These are phyloP conservation scores for Vitis amurensis DNA, from an alignment of 164 flowering plant species.

Conservation along the genomic window DNA sequence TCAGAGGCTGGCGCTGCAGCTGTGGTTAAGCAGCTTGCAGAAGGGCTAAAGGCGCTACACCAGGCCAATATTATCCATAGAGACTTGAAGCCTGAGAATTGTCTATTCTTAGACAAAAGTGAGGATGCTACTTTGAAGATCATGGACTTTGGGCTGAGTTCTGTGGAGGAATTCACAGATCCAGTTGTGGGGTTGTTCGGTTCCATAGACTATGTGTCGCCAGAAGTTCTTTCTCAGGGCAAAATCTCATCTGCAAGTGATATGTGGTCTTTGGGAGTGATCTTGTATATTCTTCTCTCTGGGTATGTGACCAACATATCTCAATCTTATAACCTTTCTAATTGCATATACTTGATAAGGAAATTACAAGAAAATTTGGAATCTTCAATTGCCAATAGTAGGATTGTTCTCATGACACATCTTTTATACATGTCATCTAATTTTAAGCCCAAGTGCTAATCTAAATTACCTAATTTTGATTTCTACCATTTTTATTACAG, in stretches of 20 bases:
- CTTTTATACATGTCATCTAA: too few relatives aligned
- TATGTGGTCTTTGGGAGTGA: constrained; percentile 83
- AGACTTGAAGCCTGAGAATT: constrained; percentile 85
- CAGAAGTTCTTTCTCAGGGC: constrained; percentile 62
- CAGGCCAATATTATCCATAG: constrained; percentile 59
- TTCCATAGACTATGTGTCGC: constrained; percentile 80
- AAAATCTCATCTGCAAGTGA: constrained; percentile 55
- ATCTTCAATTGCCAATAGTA: too few relatives aligned
- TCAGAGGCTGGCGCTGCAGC: constrained; percentile 59
- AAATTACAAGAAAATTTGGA: too few relatives aligned
- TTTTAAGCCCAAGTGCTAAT: too few relatives aligned
- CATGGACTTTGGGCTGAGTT: constrained; percentile 83
- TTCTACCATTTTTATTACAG: constrained; percentile 24
- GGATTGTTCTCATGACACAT: too few relatives aligned
- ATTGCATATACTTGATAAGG: background rate
- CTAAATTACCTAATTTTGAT: too few relatives aligned
- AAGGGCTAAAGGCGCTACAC: constrained; percentile 58
- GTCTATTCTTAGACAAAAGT: constrained; percentile 46
- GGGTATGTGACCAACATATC: constrained; percentile 41
- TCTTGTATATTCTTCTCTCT: constrained; percentile 71
- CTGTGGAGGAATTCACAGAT: constrained; percentile 76
- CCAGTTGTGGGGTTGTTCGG: constrained; percentile 82
- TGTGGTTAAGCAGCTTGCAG: constrained; percentile 60
- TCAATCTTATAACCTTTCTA: background rate
- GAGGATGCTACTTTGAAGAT: constrained; percentile 70